A percentile compares a stretch with the other conserved stretches of the same genome.
Conservation (phyloP, 306 rosid species). For the Vigna angularis region DNA sequence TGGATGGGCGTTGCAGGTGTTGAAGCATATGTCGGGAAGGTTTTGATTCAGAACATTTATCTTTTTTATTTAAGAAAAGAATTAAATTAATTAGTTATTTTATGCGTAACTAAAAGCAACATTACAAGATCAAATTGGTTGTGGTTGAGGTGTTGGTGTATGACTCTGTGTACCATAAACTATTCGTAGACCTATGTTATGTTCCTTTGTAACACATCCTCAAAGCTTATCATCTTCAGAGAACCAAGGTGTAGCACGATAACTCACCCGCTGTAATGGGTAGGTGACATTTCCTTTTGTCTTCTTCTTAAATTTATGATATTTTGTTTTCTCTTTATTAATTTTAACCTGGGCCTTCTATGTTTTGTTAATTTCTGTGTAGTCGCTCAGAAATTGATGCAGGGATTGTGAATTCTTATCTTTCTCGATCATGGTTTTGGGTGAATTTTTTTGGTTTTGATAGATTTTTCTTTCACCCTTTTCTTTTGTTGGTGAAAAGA, state of each 20-base stretch:
- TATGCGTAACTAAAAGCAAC: background rate
- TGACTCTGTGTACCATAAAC: background rate
- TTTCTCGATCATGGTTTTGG: too few relatives aligned
- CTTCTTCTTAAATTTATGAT: background rate
- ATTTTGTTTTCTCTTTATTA: background rate
- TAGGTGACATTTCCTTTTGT: constrained; percentile 40
- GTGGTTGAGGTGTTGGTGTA: constrained; percentile 20
- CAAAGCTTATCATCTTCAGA: constrained; percentile 33
- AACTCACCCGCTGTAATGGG: constrained; percentile 60
- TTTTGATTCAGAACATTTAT: constrained; percentile 34
- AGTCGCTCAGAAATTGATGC: too few relatives aligned
- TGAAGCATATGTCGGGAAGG: constrained; percentile 81
- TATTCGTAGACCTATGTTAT: background rate
- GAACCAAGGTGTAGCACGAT: constrained; percentile 46
- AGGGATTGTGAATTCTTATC: too few relatives aligned
- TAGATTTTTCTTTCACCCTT: too few relatives aligned
- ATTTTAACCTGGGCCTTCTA: background rate
- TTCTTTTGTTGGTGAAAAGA: too few relatives aligned
- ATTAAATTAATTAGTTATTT: background rate
- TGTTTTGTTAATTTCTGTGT: too few relatives aligned
- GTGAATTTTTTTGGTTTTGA: too few relatives aligned
- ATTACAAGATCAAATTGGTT: constrained; percentile 42
- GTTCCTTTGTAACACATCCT: constrained; percentile 15
- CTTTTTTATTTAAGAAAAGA: constrained; percentile 6
- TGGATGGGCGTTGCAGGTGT: constrained; percentile 66